phyloP scores from a whole-genome alignment of 331 rosid species.

The Spiraea crenata region DNA sequence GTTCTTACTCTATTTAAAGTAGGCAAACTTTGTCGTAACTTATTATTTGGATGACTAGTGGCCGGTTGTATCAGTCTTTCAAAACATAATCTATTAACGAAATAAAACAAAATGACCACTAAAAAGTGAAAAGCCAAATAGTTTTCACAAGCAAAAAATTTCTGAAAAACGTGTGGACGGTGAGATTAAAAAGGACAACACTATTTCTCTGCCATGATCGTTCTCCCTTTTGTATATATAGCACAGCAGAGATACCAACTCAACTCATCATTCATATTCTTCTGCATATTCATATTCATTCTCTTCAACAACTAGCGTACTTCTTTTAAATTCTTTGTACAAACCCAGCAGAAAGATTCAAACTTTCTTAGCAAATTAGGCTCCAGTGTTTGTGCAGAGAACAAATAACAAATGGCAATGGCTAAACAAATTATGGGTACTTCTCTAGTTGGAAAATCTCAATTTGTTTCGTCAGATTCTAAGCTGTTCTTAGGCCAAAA shows the following conservation, averaged over 20 bases:
- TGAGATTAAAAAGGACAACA: slow-evolving; percentile 25
- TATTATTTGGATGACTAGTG: too few species aligned
- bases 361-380: neutral
- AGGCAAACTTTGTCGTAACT: too few species aligned
- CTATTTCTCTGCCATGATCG: neutral
- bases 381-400: slow-evolving; percentile 3
- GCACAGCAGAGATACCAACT: slow-evolving; percentile 4
- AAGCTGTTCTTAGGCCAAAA: slow-evolving; percentile 24
- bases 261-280: neutral
- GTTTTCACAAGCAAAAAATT: slow-evolving; percentile 26
- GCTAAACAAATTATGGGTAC: slow-evolving; percentile 50
- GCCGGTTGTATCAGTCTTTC: too few species aligned
- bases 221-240: neutral
- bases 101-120: neutral
- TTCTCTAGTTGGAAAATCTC: slow-evolving; percentile 43
- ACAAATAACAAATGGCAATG: slow-evolving; percentile 46
- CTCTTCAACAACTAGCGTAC: slow-evolving; percentile 15
- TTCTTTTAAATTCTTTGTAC: slow-evolving; percentile 1
- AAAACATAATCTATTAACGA: too few species aligned
- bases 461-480: slow-evolving; percentile 39
- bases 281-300: neutral
- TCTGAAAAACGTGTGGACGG: slow-evolving; percentile 65
- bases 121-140: neutral
- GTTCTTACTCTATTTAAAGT: too few species aligned
- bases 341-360: neutral